Evolutionary conservation across 495 filamentous ascomycete genomes (phyloP).

Genomic region (Daldinia loculata): DNA sequence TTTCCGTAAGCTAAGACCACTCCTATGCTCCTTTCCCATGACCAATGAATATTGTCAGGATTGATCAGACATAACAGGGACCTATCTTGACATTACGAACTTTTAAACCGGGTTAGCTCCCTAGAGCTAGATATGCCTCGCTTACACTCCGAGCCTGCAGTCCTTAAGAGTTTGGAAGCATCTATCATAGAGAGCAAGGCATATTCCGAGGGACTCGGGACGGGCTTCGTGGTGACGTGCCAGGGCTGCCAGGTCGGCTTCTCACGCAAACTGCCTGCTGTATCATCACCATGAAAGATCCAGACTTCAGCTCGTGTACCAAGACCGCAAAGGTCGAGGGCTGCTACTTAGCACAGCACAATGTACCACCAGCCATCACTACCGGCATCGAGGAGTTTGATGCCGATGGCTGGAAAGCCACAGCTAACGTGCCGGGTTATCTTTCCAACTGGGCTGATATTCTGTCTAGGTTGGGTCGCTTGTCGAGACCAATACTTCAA

Average conservation of each 20-base stretch:
- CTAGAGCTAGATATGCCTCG: too few relatives aligned
- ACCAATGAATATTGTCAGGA: not conserved
- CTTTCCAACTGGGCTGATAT: not conserved
- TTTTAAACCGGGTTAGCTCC: too few relatives aligned
- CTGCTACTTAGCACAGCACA: not conserved
- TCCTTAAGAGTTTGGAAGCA: too few relatives aligned
- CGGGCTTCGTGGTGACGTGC: not conserved
- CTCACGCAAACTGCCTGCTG: not conserved
- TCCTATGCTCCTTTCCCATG: not conserved
- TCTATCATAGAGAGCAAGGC: too few relatives aligned
- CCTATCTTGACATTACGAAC: not conserved
- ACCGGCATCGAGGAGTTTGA: slow-evolving; percentile 52
- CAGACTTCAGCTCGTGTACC: not conserved
- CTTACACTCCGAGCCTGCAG: too few relatives aligned
- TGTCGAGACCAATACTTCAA: not conserved
- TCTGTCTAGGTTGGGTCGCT: not conserved
- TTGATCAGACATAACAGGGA: not conserved
- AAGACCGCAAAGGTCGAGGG: not conserved
- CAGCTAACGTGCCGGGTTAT: not conserved
- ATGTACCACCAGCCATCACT: slow-evolving; percentile 33
- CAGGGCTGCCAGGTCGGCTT: slow-evolving; percentile 7
- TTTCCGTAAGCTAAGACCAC: not conserved
- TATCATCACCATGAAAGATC: not conserved
- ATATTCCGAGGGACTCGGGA: not conserved
- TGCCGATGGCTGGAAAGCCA: not conserved